phyloP scores from a whole-genome alignment of 306 rosid genomes.

The Styphnolobium japonicum region DNA sequence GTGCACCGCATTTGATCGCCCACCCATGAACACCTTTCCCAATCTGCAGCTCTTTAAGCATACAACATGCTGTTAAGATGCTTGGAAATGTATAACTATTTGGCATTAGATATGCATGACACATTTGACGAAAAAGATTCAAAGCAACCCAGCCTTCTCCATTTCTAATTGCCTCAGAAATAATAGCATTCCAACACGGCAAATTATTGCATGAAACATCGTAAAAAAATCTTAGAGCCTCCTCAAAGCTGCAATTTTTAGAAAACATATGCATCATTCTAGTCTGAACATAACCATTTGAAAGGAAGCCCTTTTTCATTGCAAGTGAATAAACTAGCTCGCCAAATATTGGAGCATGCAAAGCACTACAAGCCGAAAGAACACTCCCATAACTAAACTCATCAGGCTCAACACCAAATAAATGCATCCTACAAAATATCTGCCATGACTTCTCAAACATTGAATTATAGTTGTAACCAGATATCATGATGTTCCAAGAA shows the following conservation, averaged over 20 bases:
- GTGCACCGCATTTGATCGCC: conserved; percentile 44
- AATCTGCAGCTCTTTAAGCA: conserved; percentile 40
- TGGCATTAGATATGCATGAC: conserved; percentile 36
- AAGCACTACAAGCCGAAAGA: conserved; percentile 61
- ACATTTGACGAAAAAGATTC: conserved; percentile 52
- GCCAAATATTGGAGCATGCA: conserved; percentile 43
- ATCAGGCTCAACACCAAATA: conserved; percentile 37
- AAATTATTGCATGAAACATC: conserved; percentile 55
- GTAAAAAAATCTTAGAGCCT: conserved; percentile 39
- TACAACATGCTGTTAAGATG: conserved; percentile 43
- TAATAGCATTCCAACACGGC: conserved; percentile 49
- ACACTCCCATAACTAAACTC: conserved; percentile 64
- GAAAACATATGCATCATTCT: conserved; percentile 35
- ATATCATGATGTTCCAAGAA: conserved; percentile 77
- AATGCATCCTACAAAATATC: conserved; percentile 51
- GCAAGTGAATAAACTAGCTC: conserved; percentile 32
- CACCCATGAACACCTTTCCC: conserved; percentile 51
- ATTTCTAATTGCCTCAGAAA: conserved; percentile 65
- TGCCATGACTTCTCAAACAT: conserved; percentile 48
- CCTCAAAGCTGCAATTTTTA: conserved; percentile 27
- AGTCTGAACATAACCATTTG: conserved; percentile 34
- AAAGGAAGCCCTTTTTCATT: conserved; percentile 19
- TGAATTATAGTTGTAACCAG: conserved; percentile 46
- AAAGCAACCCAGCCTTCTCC: conserved; percentile 54
- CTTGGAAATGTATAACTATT: conserved; percentile 54